Evolutionary conservation across 2,329 filamentous ascomycete species (phyloP).

Genomic region (Verticillium albo-atrum): DNA sequence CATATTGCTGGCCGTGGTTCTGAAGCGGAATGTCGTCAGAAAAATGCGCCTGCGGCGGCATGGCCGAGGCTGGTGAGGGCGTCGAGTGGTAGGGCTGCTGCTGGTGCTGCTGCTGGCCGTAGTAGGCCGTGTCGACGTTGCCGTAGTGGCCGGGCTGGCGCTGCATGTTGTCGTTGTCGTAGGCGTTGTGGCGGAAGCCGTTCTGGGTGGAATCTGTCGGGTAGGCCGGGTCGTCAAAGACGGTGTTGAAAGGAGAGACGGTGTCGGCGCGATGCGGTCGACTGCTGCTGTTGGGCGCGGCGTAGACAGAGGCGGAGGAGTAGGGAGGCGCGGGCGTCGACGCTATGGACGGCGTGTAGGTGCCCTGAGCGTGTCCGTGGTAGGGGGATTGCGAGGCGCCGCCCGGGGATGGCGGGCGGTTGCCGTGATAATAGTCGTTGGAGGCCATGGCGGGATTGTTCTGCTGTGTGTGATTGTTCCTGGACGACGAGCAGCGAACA

Average conservation of each 20-base stretch:
- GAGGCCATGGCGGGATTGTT: constrained; percentile 47
- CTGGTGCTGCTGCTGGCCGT: constrained; percentile 27
- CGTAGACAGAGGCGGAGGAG: constrained; percentile 14
- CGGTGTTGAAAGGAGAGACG: constrained; percentile 58
- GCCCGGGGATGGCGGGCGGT: constrained; percentile 31
- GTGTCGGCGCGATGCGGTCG: constrained; percentile 29
- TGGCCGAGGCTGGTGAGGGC: constrained; percentile 23
- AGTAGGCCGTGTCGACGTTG: constrained; percentile 53
- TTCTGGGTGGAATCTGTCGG: constrained; percentile 40
- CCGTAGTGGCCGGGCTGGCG: constrained; percentile 22
- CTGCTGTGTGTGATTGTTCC: not conserved
- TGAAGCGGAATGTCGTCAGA: constrained; percentile 55
- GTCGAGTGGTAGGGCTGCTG: constrained; percentile 24
- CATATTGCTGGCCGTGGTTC: constrained; percentile 43
- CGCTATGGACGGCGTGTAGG: constrained; percentile 37
- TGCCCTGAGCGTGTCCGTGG: constrained; percentile 24
- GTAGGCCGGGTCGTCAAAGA: constrained; percentile 66
- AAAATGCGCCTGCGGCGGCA: constrained; percentile 21
- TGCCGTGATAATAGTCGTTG: constrained; percentile 59
- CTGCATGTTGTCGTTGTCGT: constrained; percentile 10
- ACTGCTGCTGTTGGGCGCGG: constrained; percentile 5
- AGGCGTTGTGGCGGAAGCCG: constrained; percentile 18
- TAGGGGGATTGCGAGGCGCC: constrained; percentile 36
- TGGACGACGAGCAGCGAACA: not conserved
- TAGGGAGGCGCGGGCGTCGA: constrained; percentile 34